Evolutionary conservation across 176 grass and related monocot genomes (phyloP), one percentile per base, ranked within the genome.

Genomic region (Cocos nucifera): DNA sequence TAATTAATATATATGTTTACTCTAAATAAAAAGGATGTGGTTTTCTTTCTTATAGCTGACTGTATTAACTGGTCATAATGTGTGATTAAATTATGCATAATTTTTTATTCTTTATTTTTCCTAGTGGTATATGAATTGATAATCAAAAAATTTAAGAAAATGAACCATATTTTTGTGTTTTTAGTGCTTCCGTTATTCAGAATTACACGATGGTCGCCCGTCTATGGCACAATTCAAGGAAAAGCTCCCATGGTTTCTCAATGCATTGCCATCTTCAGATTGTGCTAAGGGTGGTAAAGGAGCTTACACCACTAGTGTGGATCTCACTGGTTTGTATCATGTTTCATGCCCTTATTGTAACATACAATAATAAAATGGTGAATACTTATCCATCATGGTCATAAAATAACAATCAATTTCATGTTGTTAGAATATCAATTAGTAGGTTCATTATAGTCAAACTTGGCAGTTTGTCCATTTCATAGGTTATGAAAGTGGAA

Each of bases 271-370:
- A 66, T 98, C 93, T 17, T 80, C 69, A 67, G 84, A 98, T 72
- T 98, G 93, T 80, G 85, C 93, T 56, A 98, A 98, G 55, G 93
- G 87, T 30, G 93, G 93, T 0, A 98, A 92, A 85, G 93, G 93
- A 78, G 93, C 93, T 73, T 98, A 98, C 75, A 91, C 87, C 56
- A 81, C 81, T 72, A 98, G 78, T 88, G 83, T 92, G 69, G 77
- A 98, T 61, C 84, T 86, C 61, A 83, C 17, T 67, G 93, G 93
- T 98, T 22, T 75, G 81, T 85, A 51, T 3, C 65, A 50, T 57
- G 61, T 74, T 56, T 44, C 73, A 48, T 68, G 53, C 51, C 27
- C 66, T 28, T 73, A 50, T 21, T 61, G 35, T 44, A 44, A 12
- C 1, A 44, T 44, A 14, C 9, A 10, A 44, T 44, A 44, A 44